Evolutionary conservation across 257 asterid species (phyloP).

Genomic region (Scutellaria minor): DNA sequence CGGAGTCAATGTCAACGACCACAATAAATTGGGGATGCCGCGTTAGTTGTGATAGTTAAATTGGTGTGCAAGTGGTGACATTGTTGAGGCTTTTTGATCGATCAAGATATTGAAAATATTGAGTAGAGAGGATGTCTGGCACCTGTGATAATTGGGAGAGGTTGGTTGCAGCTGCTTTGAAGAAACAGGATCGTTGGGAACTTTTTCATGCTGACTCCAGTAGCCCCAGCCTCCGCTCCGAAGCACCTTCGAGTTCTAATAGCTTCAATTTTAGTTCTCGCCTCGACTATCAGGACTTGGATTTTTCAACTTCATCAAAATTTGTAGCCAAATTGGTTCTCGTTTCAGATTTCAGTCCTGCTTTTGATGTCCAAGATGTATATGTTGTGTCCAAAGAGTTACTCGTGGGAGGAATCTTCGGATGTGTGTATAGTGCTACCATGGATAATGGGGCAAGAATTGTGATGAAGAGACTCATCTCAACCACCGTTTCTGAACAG

Average conservation of each 20-base stretch:
- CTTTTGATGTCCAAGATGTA: constrained; percentile 1
- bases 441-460: constrained; percentile 17
- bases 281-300: background rate
- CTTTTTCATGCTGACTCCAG: constrained; percentile 36
- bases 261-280: constrained; percentile 20
- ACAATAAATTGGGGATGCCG: no score
- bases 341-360: constrained; percentile 17
- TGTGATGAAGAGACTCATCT: constrained; percentile 28
- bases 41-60: no score
- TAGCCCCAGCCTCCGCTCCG: constrained; percentile 41
- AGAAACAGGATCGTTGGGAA: constrained; percentile 38
- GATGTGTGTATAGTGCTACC: background rate
- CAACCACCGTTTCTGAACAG: constrained; percentile 6
- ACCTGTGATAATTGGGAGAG: constrained; percentile 42
- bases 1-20: no score
- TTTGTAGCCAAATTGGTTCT: constrained; percentile 23
- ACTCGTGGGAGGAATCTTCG: constrained; percentile 30
- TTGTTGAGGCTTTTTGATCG: no score
- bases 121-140: constrained; percentile 18
- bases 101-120: no score
- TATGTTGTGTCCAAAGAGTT: background rate
- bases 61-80: no score
- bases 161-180: constrained; percentile 34
- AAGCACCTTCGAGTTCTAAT: constrained; percentile 28
- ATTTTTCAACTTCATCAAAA: background rate